Percentiles rank a stretch among this genome's conserved stretches.
Conservation (phyloP, 768 basidiomycete genomes). For the Mycena leptocephala region DNA sequence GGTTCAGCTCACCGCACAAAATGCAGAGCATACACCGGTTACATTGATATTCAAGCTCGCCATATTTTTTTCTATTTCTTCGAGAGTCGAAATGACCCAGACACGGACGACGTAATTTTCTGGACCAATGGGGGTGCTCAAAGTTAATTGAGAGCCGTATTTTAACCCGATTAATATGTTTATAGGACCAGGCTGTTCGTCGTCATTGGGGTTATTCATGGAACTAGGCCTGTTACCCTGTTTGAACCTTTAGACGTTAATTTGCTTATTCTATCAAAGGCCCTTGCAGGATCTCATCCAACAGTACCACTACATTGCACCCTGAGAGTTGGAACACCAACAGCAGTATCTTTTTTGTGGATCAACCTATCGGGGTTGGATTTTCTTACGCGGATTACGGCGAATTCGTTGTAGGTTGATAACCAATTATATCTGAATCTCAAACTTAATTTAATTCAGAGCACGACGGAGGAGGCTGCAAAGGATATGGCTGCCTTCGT, state of each 20-base stretch:
- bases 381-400: slow-evolving; percentile 78
- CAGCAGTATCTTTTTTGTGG: slow-evolving; percentile 76
- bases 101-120: slow-evolving; percentile 74
- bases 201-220: slow-evolving; percentile 78
- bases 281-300: slow-evolving; percentile 76
- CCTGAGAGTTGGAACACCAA: slow-evolving; percentile 80
- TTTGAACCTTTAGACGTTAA: not conserved
- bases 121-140: slow-evolving; percentile 65
- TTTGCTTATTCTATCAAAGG: slow-evolving; percentile 51
- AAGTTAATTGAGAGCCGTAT: not conserved
- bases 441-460: not conserved
- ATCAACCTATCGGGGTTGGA: slow-evolving; percentile 74
- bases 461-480: not conserved
- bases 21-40: slow-evolving; percentile 73
- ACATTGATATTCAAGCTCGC: slow-evolving; percentile 75
- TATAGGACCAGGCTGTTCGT: slow-evolving; percentile 58
- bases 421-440: not conserved
- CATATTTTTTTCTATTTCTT: slow-evolving; percentile 87
- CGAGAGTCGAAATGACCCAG: slow-evolving; percentile 75
- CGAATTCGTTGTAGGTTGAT: slow-evolving; percentile 64
- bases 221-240: slow-evolving; percentile 63
- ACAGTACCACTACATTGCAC: slow-evolving; percentile 64
- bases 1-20: not conserved
- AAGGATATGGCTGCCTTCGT: slow-evolving; percentile 82
- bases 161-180: not conserved